phyloP scores from a whole-genome alignment of 805 yeast genomes.

The Nakazawaea ambrosiae region DNA sequence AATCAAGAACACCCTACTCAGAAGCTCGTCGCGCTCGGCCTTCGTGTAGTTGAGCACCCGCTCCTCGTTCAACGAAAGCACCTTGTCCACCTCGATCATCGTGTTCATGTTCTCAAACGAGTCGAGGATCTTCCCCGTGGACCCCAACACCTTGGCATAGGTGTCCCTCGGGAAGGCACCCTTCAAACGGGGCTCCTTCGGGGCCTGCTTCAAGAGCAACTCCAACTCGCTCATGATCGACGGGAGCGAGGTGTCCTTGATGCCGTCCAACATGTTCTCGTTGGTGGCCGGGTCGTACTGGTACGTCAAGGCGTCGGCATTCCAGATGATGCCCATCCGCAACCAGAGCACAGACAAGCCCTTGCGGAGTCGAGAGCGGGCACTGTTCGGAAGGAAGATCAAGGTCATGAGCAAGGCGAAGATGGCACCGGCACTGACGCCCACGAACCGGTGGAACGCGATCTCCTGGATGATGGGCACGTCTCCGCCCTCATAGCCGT shows the following conservation, averaged over 20 bases:
- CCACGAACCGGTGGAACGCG: constrained; percentile 69
- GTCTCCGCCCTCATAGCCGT: constrained; percentile 62
- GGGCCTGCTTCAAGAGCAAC: constrained; percentile 57
- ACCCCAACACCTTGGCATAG: constrained; percentile 42
- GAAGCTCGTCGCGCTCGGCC: constrained; percentile 60
- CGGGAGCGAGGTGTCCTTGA: constrained; percentile 36
- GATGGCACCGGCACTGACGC: constrained; percentile 65
- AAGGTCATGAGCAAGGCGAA: constrained; percentile 74
- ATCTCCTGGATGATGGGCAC: constrained; percentile 64
- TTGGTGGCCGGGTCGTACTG: constrained; percentile 21
- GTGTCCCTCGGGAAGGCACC: constrained; percentile 57
- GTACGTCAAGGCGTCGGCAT: constrained; percentile 58
- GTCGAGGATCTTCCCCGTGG: constrained; percentile 63
- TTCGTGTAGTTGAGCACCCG: constrained; percentile 47
- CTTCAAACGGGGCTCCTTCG: constrained; percentile 66
- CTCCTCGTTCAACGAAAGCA: constrained; percentile 44
- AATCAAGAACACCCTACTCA: constrained; percentile 63
- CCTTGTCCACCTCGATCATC: constrained; percentile 57
- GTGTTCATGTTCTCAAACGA: constrained; percentile 69
- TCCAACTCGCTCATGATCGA: constrained; percentile 54
- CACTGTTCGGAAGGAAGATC: constrained; percentile 66
- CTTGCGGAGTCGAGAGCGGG: constrained; percentile 57
- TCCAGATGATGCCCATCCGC: constrained; percentile 76
- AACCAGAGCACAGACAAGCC: constrained; percentile 71
- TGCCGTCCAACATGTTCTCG: constrained; percentile 29